phyloP scores from a whole-genome alignment of 768 basidiomycete species.

The Lyophyllum shimeji region DNA sequence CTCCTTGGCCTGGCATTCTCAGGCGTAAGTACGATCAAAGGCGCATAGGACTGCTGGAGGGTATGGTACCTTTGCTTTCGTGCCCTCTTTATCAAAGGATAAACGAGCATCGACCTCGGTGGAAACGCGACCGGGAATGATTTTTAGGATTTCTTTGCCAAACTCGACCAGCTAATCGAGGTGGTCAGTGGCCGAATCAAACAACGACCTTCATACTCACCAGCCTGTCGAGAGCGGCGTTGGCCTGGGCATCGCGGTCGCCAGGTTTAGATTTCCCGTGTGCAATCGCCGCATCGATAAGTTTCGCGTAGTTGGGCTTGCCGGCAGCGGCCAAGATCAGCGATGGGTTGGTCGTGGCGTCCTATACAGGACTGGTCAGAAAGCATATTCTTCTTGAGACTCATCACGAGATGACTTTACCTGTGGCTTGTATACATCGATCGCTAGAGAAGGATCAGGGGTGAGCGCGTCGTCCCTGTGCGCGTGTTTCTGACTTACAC shows the following conservation, averaged over 20 bases:
- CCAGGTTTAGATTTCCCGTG: slow-evolving; percentile 83
- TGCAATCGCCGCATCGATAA: slow-evolving; percentile 75
- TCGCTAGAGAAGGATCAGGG: slow-evolving; percentile 49
- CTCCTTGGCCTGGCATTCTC: slow-evolving; percentile 57
- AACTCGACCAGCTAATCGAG: slow-evolving; percentile 88
- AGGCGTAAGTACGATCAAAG: not conserved
- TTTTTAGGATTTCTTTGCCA: slow-evolving; percentile 90
- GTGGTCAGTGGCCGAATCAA: not conserved
- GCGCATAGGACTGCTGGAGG: slow-evolving; percentile 5
- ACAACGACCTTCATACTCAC: slow-evolving; percentile 43
- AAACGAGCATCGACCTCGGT: slow-evolving; percentile 98
- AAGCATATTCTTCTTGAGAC: not conserved
- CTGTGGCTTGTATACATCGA: slow-evolving; percentile 96
- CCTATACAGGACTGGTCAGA: slow-evolving; percentile 41
- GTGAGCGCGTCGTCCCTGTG: slow-evolving; percentile 13
- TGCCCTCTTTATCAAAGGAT: slow-evolving; percentile 93
- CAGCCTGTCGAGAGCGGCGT: slow-evolving; percentile 85
- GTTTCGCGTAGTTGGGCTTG: slow-evolving; percentile 79
- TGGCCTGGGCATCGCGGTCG: slow-evolving; percentile 69
- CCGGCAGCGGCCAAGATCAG: slow-evolving; percentile 91
- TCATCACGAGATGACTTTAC: slow-evolving; percentile 30
- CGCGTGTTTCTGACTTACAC: slow-evolving; percentile 40
- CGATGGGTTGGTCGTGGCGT: slow-evolving; percentile 98
- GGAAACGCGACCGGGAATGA: slow-evolving; percentile 98
- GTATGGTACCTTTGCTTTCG: slow-evolving; percentile 74